Conservation (phyloP, 2,329 filamentous ascomycete species). For the Botrytis tulipae region DNA sequence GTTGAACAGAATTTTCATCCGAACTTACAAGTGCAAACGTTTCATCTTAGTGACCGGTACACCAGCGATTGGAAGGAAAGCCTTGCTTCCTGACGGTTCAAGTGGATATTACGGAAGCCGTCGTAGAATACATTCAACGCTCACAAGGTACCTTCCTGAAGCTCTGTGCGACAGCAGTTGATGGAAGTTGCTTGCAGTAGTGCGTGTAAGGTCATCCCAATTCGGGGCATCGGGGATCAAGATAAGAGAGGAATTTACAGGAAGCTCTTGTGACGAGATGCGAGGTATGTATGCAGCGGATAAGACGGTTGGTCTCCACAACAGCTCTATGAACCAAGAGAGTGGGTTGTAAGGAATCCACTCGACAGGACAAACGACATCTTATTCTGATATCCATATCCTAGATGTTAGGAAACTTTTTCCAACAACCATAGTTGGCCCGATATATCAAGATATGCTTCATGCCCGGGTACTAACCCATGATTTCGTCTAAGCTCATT, state of each 20-base stretch:
- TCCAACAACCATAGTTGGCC: neutral
- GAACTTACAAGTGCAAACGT: neutral
- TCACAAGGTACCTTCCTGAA: neutral
- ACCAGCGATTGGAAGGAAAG: neutral
- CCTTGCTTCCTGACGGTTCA: neutral
- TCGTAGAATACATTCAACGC: neutral
- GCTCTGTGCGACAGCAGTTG: neutral
- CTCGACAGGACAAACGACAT: neutral
- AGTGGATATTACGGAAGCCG: slow-evolving; percentile 3
- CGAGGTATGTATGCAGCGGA: neutral
- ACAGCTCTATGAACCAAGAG: neutral
- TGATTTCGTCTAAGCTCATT: neutral
- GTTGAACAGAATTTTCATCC: neutral
- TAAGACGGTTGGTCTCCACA: neutral
- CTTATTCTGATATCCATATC: neutral
- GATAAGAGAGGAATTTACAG: neutral
- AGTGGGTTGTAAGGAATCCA: neutral
- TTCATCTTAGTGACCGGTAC: neutral
- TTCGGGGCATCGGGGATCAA: neutral
- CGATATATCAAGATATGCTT: neutral
- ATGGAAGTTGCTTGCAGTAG: neutral
- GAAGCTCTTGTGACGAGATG: neutral
- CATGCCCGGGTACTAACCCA: neutral
- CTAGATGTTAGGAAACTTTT: neutral
- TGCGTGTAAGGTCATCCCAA: neutral